Evolutionary conservation across 306 rosid species (phyloP), one percentile per base, ranked within the genome.

Genomic region (Senna siamea): DNA sequence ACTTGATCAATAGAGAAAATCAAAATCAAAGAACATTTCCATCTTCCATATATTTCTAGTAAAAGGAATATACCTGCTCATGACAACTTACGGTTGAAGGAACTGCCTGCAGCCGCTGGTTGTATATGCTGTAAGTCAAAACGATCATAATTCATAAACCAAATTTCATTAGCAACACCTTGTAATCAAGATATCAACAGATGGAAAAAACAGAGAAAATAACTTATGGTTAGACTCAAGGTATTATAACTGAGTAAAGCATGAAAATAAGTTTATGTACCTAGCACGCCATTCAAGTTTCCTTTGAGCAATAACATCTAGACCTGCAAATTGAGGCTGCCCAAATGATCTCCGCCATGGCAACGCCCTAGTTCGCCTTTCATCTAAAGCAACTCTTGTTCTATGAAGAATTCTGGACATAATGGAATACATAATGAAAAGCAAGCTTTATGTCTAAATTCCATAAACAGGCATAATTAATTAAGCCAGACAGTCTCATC

Each of bases 331-430:
- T 56, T 73, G 87, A 50, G 80, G 69, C 74, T 74, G 86, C 41
- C 91, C 89, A 71, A 89, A 89, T 58, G 89, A 89, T 43, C 90
- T 78, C 73, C 85, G 81, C 91, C 89, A 78, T 3, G 87, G 87
- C 75, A 86, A 23, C 14, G 85, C 73, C 78, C 78, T 77, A 32
- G 80, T 65, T 66, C 72, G 73, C 47, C 80, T 20, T 18, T 86
- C 48, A 69, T 61, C 74, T 32, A 70, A 62, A 65, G 41, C 72
- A 9, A 19, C 23, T 41, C 79, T 76, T 48, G 60, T 48, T 44
- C 76, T 79, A n/a, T 17, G 43, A 72, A 63, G 64, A 65, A 51
- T 5, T 84, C 87, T 86, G 57, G 11, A 71, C 37, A 57, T 75
- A 26, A 11, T 58, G 7, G 23, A 30, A 68, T 17, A 65, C 48